Conservation (phyloP, 352 stramenopile genomes). For the Aphanomyces euteiches region DNA sequence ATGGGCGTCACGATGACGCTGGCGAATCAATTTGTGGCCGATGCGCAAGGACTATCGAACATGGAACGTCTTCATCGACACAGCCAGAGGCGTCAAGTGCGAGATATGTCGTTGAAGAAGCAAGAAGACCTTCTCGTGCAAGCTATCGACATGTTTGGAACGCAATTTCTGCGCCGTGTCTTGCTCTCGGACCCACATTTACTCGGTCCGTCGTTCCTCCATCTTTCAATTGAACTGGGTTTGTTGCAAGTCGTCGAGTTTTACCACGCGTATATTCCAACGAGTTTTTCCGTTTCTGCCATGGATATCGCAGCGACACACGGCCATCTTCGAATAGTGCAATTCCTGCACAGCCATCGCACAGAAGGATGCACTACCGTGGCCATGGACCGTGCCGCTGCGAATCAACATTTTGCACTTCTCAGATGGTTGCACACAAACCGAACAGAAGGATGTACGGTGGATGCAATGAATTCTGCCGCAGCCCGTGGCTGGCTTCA, state of each 20-base stretch:
- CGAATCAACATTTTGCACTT: conserved; percentile 4
- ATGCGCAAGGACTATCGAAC: neutral
- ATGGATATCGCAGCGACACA: conserved; percentile 22
- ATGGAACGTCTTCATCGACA: neutral
- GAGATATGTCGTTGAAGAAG: neutral
- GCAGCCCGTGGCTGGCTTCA: neutral
- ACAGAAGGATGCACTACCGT: conserved; percentile 40
- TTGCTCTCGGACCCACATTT: neutral
- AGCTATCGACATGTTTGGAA: conserved; percentile 1
- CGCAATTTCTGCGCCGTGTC: neutral
- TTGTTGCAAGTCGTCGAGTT: neutral
- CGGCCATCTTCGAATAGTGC: conserved; percentile 39
- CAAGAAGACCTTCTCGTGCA: conserved; percentile 1
- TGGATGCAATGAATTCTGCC: neutral
- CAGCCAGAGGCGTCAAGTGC: neutral
- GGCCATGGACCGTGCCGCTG: conserved; percentile 35
- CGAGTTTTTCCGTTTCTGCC: neutral
- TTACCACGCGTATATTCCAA: neutral
- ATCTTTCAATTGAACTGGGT: neutral
- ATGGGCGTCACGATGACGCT: neutral
- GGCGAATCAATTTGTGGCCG: neutral
- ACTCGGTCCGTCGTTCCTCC: neutral
- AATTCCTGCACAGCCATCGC: conserved; percentile 39
- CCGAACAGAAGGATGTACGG: conserved; percentile 38
- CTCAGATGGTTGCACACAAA: neutral